Conservation (phyloP, 2,329 filamentous ascomycete genomes). For the Colletotrichum camelliae region DNA sequence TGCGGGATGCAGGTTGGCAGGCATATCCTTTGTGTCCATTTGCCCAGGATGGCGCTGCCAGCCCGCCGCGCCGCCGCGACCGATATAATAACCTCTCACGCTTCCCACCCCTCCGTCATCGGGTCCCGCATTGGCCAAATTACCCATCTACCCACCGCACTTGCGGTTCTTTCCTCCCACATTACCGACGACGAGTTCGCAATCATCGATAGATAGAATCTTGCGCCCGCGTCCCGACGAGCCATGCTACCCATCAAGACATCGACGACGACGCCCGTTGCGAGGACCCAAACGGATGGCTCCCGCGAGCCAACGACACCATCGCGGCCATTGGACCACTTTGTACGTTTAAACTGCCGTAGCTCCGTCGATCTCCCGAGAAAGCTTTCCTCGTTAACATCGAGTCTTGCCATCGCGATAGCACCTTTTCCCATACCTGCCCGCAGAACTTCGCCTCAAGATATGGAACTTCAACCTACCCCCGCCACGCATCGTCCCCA, state of each 20-base stretch:
- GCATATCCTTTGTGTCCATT: constrained; percentile 19
- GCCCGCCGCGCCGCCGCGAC: not conserved
- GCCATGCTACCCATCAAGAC: constrained; percentile 3
- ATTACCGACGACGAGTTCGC: not conserved
- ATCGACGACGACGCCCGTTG: not conserved
- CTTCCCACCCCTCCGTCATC: constrained; percentile 3
- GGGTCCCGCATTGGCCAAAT: constrained; percentile 8
- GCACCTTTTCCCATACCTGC: constrained; percentile 48
- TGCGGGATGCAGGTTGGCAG: constrained; percentile 8
- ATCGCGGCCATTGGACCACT: constrained; percentile 4
- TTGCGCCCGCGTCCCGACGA: not conserved
- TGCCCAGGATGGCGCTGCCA: constrained; percentile 13
- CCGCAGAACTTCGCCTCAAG: constrained; percentile 50
- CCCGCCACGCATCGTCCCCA: constrained; percentile 46
- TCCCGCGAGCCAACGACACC: not conserved
- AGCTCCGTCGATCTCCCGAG: constrained; percentile 15
- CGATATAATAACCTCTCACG: constrained; percentile 19
- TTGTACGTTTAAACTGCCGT: constrained; percentile 13
- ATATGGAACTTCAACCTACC: constrained; percentile 54
- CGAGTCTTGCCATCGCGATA: constrained; percentile 26
- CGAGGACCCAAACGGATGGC: not conserved
- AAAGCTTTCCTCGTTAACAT: not conserved
- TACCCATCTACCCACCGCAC: not conserved
- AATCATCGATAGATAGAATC: not conserved
- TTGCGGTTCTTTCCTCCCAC: not conserved